Evolutionary conservation across 108 stramenopile genomes (phyloP), one percentile per base, ranked within the genome.

Genomic region (Nitzschia sp.): DNA sequence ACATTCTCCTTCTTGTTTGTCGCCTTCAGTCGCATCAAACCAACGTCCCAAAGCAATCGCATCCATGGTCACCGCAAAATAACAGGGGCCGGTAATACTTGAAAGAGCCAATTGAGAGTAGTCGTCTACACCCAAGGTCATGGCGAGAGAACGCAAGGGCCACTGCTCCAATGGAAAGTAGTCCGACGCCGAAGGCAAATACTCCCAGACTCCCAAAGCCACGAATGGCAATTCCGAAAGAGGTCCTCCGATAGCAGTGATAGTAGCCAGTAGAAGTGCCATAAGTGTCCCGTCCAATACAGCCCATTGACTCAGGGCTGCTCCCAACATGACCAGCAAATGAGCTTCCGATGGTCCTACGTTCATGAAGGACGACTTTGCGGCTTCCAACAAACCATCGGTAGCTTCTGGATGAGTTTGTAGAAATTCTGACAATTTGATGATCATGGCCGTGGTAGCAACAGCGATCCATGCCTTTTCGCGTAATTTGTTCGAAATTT

Each of bases 11-110:
- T 41, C 38, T 41, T 41, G 9, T 6, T 41, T 13, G 13, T 41
- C 38, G 9, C 9, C 38, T 13, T 6, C 38, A 6, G 38, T 41
- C 38, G 38, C 38, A 62, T 78, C 71, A 68, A 89, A 87, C 80
- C 82, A 89, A 66, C 88, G 66, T 25, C 81, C 88, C 45, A 89
- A 65, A 23, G 91, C 88, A 71, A 90, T 90, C 2, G 91, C 87
- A 81, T 89, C 88, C 87, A 87, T 82, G 36, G 91, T 85, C 45
- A 92, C 91, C 2, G 88, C 91, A 67, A 90, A 89, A 53, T 93
- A 93, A 68, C 88, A 93, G 3, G 91, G 91, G 1, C 88, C 88
- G 8, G 88, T 93, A 38, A 93, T 93, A 69, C 83, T 85, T 21
- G 88, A 88, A 28, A 93, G 53, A 0, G 85, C 86, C 57, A 93